Base-by-base conservation (phyloP, 1,139 yeast genomes). In the Taiozyma sp. region DNA sequence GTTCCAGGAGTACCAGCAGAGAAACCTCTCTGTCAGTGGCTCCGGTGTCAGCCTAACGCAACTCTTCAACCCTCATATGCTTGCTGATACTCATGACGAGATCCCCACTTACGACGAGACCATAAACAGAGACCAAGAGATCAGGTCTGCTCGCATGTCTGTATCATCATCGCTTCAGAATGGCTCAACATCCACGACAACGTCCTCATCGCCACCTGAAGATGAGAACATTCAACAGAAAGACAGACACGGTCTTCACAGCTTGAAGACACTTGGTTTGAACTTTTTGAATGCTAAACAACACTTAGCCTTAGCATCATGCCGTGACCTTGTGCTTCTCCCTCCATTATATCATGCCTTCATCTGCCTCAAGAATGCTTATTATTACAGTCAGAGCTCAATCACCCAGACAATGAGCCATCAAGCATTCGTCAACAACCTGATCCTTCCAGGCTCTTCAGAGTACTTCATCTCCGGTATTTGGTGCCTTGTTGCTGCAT, bases 401-500 rank as follows among this genome's bases (percentile, higher is more conserved):
- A 43, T 16, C 19, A 14, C 36, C 32, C 30, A 30, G 24, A 22
- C 50, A n/a, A 47, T 38, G 41, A 38, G 41, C 41, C 32, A 56
- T 40, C 30, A 41, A 22, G 56, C 55, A 28, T 27, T 51, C 13
- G 63, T 47, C 14, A 43, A 44, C 19, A 46, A 46, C 14, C 64
- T 80, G 44, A 79, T 84, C 1, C 69, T 78, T 5, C 87, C 87
- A 1, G 70, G 88, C 32, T 76, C 84, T 1, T 82, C 89, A 0
- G 95, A 87, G 62, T 86, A 83, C 60, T 75, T 87, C 56, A 69
- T 86, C 44, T 83, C 91, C 6, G 87, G 90, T 0, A 68, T 87
- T 16, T 87, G 95, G 95, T 86, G 97, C 65, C 66, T 87, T 8
- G 98, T 93, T 8, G 81, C 96, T 2, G 91, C 91, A 3, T 90